Base-by-base conservation (phyloP, 495 filamentous ascomycete genomes). In the Oidiodendron maius region DNA sequence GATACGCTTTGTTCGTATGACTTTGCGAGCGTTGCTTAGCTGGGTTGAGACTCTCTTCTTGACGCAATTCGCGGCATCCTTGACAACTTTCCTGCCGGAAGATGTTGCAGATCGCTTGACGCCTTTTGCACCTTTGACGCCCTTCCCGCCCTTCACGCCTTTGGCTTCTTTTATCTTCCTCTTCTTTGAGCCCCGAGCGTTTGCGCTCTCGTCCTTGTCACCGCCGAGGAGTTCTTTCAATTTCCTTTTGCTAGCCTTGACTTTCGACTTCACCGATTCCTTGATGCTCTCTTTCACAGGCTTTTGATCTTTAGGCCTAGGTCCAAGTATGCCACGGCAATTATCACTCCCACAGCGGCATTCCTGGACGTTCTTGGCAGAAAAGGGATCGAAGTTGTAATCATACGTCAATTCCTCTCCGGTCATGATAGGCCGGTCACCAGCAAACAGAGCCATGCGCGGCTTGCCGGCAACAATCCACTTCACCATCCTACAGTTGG, bases 391-490 rank as follows among this genome's bases (percentile, higher is more conserved):
- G 62, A 98, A 98, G 64, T 98, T 98, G 75, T 98, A 98, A 72
- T 98, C 93, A 65, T 98, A 98, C n/a, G 90, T 97, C 51, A 98
- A 70, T 62, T 98, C 93, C 41, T 96, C 89, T 30, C 93, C 93
- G 20, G 89, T 95, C 75, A 84, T 86, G 61, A 98, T 87, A 1
- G 86, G 89, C 9, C 74, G 69, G 51, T 95, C 87, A 9, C 91
- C 91, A 22, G 93, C 94, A 63, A 98, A 98, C 1, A 98, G 77
- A 18, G 91, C 93, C 91, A 98, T 97, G 42, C 93, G 84, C 37
- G 93, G 94, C 58, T 94, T 89, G 15, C 89, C 89, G 25, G 81
- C 81, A n/a, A 98, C 93, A 42, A 89, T 91, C 89, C 89, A 95
- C 67, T 96, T 96, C 44, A 91, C 84, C 87, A 98, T 96, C 22